Base-by-base conservation (phyloP, 495 filamentous ascomycete genomes). In the Amniculicola lignicola region DNA sequence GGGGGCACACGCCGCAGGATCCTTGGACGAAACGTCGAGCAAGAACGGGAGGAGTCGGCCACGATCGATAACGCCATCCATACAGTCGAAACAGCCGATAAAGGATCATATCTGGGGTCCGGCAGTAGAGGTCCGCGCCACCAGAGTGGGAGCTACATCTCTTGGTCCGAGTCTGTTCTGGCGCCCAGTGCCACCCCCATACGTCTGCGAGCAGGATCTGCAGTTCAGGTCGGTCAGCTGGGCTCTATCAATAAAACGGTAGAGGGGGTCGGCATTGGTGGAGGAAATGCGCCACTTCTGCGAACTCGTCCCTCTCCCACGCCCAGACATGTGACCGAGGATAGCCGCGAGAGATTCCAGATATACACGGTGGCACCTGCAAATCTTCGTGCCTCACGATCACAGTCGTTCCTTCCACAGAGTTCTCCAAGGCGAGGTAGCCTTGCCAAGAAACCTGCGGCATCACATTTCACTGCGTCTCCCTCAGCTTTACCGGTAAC, bases 91-190 rank as follows among this genome's bases (percentile, higher is more conserved):
- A 43, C 67, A n/a, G 51, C 65, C n/a, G 65, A 66, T 24, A 68
- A 66, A 38, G 55, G 14, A 35, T 21, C 64, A 4, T 70, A 67
- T 48, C 54, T 70, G 22, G 64, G 64, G 2, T 69, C 69, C 41
- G 69, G 64, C 16, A 62, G 61, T 55, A 63, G 61, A 54, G 63
- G 62, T 23, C 39, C 47, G 16, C 54, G 51, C 3, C 59, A 50
- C 23, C 36, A 48, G 11, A 67, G 53, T 45, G 56, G 57, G 1
- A 65, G 57, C 45, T 63, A 50, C 48, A 39, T 65, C 29, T 60
- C 70, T 1, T 70, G 70, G 69, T 71, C 70, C 7, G 63, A 64
- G 18, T 70, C 70, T 14, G 33, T 55, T 22, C 46, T 42, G 11
- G 45, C 40, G 24, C 33, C 54, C 15, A 62, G 47, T 35, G 40